Base-by-base conservation (phyloP, 768 basidiomycete species). In the Xerocomellus dryophilus region DNA sequence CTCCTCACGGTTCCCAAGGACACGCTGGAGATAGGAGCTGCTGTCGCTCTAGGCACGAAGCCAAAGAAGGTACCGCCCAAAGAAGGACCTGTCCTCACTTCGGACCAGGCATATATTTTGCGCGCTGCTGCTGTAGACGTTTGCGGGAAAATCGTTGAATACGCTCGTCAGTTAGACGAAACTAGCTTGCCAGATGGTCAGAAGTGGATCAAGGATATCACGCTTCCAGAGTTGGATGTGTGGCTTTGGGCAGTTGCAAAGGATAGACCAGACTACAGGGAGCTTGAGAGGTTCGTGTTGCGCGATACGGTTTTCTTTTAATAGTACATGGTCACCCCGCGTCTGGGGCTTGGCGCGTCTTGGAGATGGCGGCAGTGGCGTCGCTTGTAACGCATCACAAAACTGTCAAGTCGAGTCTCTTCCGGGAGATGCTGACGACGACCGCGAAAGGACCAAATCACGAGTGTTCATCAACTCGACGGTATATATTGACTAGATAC, bases 171-270 rank as follows among this genome's bases (percentile, higher is more conserved):
- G 23, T 57, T 58, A 53, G 60, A 58, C 23, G 68, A 55, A 38
- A 49, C 57, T n/a, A 35, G 49, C 35, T 39, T 64, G 35, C 60
- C 60, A 5, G 62, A 61, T 31, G 73, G 65, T 34, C 59, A 74
- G 18, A 62, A 66, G 21, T 86, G 84, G 84, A 61, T 88, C 58
- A 78, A 72, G 50, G 70, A 74, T 4, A 74, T 93, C 34, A 81
- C 75, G 0, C 71, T 83, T 25, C 82, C 85, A 5, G 76, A 81
- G 42, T 56, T 92, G 54, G 86, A 92, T 63, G 80, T 79, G 62
- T 93, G 89, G 88, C 67, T 93, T n/a, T 90, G 90, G 88, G 76
- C 82, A 31, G 80, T 89, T 5, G 88, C 88, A 35, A 92, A 93
- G 65, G 89, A 90, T 60, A 75, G 88, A 58, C 60, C 71, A 29